Conservation (phyloP, 2,329 filamentous ascomycete genomes). For the Simplicillium sp. region DNA sequence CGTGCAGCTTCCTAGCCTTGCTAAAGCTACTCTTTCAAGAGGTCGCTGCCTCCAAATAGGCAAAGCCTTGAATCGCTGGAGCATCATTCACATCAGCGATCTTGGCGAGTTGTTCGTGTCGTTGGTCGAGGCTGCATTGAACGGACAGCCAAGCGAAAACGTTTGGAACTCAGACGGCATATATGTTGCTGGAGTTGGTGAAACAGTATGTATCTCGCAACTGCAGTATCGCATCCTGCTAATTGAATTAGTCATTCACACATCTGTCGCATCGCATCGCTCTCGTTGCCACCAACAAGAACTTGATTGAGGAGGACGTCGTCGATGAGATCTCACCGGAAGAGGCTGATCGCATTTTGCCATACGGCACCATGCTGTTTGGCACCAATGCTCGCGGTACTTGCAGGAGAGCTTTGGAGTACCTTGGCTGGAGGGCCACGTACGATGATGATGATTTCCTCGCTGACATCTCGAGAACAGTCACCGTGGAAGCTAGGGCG, state of each 20-base stretch:
- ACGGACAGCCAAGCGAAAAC: conserved; percentile 9
- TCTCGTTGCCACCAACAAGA: background rate
- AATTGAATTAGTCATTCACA: background rate
- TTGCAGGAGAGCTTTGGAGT: background rate
- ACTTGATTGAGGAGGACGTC: background rate
- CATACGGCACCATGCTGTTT: background rate
- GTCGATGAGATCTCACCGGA: background rate
- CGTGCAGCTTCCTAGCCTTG: conserved; percentile 28
- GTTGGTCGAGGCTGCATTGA: conserved; percentile 19
- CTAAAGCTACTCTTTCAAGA: conserved; percentile 19
- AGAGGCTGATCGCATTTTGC: background rate
- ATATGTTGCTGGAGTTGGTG: conserved; percentile 21
- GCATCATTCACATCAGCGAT: conserved; percentile 24
- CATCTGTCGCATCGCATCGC: background rate
- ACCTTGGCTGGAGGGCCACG: background rate
- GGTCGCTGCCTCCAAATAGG: conserved; percentile 22
- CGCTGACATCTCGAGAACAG: no score
- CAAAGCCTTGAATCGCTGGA: conserved; percentile 22
- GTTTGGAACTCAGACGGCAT: conserved; percentile 29
- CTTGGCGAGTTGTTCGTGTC: conserved; percentile 17
- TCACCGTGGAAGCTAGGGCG: no score
- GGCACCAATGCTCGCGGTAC: background rate
- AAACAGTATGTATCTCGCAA: conserved; percentile 13
- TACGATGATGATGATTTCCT: background rate
- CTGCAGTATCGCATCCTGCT: background rate